Base-by-base conservation (phyloP, 1,284 basidiomycete species). In the Cutaneotrichosporon curvatum region DNA sequence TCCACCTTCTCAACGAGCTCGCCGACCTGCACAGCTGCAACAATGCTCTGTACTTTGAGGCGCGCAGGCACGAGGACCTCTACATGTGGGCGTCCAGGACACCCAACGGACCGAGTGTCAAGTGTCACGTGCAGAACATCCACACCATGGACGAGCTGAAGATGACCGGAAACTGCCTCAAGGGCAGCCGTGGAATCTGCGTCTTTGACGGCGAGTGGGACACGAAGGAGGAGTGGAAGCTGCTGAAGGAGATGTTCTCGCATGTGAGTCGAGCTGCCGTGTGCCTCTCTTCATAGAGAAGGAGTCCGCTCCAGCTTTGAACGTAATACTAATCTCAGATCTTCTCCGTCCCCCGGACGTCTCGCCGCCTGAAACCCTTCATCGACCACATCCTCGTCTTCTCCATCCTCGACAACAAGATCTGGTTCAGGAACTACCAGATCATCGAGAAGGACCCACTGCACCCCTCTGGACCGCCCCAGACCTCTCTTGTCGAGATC, bases 131-230 rank as follows among this genome's bases (percentile, higher is more conserved):
- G 18, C 91, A 97, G 72, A 99, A 98, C 71, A 79, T 96, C 48
- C 95, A 99, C 72, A 99, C 95, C 34, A 98, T 98, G 95, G 95
- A 98, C 74, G 95, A 99, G 72, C 78, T 99, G 60, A 98, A 98
- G 75, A 89, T 98, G 92, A 96, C 92, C 4, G 95, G 95, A 20
- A 98, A 99, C 71, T 98, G 95, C 71, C 74, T 99, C 59, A 96
- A 96, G 74, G 95, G 95, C 14, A 88, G 85, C 58, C 77, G 95
- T 45, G 94, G 92, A 1, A 75, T 98, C 45, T 75, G 97, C 53
- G 88, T 85, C 63, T 99, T 99, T 69, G 92, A 96, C 73, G 81
- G 84, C 57, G 81, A 78, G 37, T 98, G 98, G 72, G 90, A 97
- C 48, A 80, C 85, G 44, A 88, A 90, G 65, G 94, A 94, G 81